Base-by-base conservation (phyloP, 2,329 filamentous ascomycete species). In the Colletotrichum destructivum region DNA sequence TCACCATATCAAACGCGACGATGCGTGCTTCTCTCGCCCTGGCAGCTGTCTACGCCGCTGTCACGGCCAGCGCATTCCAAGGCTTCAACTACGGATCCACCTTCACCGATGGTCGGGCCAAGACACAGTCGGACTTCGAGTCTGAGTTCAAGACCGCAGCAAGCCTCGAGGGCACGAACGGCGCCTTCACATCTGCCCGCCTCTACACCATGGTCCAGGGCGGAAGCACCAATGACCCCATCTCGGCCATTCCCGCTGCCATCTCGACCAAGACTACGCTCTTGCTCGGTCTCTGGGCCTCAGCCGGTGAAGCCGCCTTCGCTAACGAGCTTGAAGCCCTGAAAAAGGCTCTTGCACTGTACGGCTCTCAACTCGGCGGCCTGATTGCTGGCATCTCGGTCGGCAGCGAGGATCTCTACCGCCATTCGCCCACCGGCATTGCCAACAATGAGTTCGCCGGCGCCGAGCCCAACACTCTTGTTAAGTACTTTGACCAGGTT, bases 371-470 rank as follows among this genome's bases (percentile, higher is more conserved):
- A 59, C 90, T 97, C 77, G 87, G 88, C 49, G 84, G 87, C 67
- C 84, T 93, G 21, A 90, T 97, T 54, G 92, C 90, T 68, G 95
- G 94, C 80, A 96, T 97, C 82, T 95, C 94, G 0, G 90, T 97
- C 64, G 95, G 95, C 73, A 93, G 89, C 75, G 95, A 98, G 86
- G 95, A 98, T 81, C 88, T 96, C 54, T 96, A 96, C 87, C 92
- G 94, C 78, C 89, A 88, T 82, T 93, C 93, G 0, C 88, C 89
- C n/a, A 91, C 87, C 12, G 94, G 93, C 67, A 88, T 92, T 72
- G 82, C 85, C 62, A 90, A 90, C 78, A 82, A 89, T 1, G 89
- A 90, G 47, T 89, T 90, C 68, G 81, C 88, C 47, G 94, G 94
- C 74, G 85, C 88, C 51, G 82, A 87, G 60, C 92, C 94, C 6